These are phyloP conservation scores for Globisporangium alternatum DNA, from an alignment of 352 stramenopile genomes.

Conservation along the genomic window DNA sequence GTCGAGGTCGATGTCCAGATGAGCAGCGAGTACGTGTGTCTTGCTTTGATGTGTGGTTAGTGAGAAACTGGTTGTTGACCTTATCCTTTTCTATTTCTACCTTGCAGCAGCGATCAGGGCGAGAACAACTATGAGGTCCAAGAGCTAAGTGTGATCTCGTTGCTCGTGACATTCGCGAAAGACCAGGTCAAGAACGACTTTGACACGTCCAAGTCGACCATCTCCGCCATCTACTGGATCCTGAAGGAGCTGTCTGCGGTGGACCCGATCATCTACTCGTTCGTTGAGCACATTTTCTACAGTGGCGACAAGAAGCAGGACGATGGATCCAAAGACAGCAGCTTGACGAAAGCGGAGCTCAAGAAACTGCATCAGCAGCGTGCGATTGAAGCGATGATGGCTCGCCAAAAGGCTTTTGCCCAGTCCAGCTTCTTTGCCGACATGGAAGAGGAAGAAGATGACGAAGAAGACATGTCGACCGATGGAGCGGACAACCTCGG, in stretches of 20 bases:
- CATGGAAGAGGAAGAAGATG: conserved; percentile 66
- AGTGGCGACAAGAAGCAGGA: conserved; percentile 65
- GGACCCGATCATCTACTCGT: conserved; percentile 47
- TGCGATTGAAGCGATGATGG: conserved; percentile 82
- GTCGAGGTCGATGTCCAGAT: conserved; percentile 56
- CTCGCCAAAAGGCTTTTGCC: conserved; percentile 73
- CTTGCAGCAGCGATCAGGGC: conserved; percentile 48
- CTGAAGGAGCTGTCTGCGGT: conserved; percentile 58
- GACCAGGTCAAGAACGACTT: conserved; percentile 78
- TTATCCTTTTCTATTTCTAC: conserved; percentile 4
- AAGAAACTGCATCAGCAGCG: conserved; percentile 81
- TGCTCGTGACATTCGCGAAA: conserved; percentile 57
- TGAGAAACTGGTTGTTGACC: neutral
- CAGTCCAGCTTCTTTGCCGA: conserved; percentile 65
- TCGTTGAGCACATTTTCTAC: conserved; percentile 59
- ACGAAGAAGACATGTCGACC: conserved; percentile 36
- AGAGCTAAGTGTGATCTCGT: conserved; percentile 55
- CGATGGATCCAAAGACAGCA: conserved; percentile 42
- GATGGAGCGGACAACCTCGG: conserved; percentile 17
- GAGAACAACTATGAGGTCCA: conserved; percentile 50
- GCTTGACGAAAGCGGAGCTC: conserved; percentile 65
- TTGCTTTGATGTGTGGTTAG: neutral
- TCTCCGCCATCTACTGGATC: conserved; percentile 82
- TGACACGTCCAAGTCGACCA: conserved; percentile 72
- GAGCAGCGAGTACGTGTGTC: conserved; percentile 53